Evolutionary conservation across 148 eudicot species (phyloP).

Genomic region (Camellia sinensis): DNA sequence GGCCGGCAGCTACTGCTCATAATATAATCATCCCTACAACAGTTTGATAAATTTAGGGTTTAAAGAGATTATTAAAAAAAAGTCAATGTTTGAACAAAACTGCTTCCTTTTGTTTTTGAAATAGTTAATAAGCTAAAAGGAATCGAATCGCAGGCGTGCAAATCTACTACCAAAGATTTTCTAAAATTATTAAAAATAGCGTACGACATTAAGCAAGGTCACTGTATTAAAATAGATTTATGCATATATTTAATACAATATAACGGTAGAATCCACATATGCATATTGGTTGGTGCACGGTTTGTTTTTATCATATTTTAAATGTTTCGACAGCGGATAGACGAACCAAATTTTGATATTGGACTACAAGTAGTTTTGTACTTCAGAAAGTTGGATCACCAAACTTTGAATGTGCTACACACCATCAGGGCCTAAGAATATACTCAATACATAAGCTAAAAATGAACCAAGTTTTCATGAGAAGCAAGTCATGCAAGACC

Average conservation of each 20-base stretch:
- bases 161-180: not conserved
- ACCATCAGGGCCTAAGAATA: no score
- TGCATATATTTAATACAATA: not conserved
- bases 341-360: not conserved
- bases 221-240: not conserved
- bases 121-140: not conserved
- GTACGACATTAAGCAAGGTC: not conserved
- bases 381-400: conserved; percentile 1
- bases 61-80: not conserved
- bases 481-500: not conserved
- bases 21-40: not conserved
- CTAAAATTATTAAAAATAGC: not conserved
- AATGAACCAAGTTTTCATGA: not conserved
- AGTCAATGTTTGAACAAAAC: no score
- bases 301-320: not conserved
- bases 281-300: not conserved
- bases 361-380: not conserved
- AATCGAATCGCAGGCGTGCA: not conserved
- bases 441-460: no score
- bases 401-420: not conserved
- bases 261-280: not conserved
- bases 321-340: not conserved
- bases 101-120: not conserved
- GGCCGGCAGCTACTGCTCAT: conserved; percentile 7
- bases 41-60: not conserved